Evolutionary conservation across 306 rosid species (phyloP), one percentile per base, ranked within the genome.

Genomic region (Pueraria montana): DNA sequence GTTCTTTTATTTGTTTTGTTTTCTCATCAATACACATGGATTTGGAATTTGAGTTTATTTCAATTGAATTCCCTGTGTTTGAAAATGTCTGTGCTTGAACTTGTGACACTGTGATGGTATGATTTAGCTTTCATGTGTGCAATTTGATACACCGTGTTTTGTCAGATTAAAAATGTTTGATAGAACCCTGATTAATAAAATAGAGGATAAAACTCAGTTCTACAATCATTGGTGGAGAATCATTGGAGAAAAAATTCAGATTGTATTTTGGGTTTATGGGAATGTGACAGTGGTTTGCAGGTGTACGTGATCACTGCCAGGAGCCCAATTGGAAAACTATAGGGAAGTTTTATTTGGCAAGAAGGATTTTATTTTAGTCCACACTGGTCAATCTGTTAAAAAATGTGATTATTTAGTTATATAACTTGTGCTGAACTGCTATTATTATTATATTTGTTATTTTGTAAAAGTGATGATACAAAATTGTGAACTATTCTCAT

Each of bases 11-110:
- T 12, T 24, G 55, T 63, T 36, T 42, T 62, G 11, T 76, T 61
- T 34, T 21, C 50, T 42, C 12, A 65, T 36, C 18, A 49, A 6
- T 42, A 9, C 14, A 20, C n/a, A 50, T 79, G 23, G 68, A 69
- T 83, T 80, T 65, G 53, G 70, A 76, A 24, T 78, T 78, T 27
- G 59, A 50, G 36, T 68, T 85, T 45, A 20, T 30, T 56, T 74
- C 24, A 66, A 72, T 84, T 76, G 84, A 74, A 73, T 62, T 69
- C 52, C 12, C 17, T 32, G 4, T 59, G 70, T 36, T 81, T 50
- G 43, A 70, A 17, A 38, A 62, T 65, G 56, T 78, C 14, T 49
- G 18, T 83, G 84, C 43, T 59, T 78, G 63, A 45, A 66, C 30
- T 64, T 12, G 2, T 85, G 68, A 26, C 40, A 1, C n/a, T 68